phyloP scores from a whole-genome alignment of 495 filamentous ascomycete genomes.

The Aspergillus bridgeri region DNA sequence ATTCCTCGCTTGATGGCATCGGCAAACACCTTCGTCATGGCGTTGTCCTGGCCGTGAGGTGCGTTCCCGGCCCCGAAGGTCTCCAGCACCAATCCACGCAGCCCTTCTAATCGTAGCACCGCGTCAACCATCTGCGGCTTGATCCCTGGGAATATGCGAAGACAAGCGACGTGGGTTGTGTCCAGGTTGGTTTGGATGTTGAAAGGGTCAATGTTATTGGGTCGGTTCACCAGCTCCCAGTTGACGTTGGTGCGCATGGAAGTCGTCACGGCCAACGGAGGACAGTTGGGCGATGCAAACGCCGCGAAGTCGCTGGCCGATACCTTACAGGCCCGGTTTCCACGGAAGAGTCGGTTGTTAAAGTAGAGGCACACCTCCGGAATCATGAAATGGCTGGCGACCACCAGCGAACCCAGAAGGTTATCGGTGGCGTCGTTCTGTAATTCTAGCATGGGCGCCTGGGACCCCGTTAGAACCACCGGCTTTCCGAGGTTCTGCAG shows the following conservation, averaged over 20 bases:
- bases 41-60: slow-evolving; percentile 77
- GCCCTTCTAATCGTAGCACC: slow-evolving; percentile 70
- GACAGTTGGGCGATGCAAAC: slow-evolving; percentile 81
- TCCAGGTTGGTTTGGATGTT: slow-evolving; percentile 73
- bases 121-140: slow-evolving; percentile 92
- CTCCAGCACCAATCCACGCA: slow-evolving; percentile 85
- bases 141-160: slow-evolving; percentile 95
- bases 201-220: slow-evolving; percentile 70
- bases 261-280: slow-evolving; percentile 74
- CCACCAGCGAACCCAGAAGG: slow-evolving; percentile 83
- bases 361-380: slow-evolving; percentile 97
- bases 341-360: slow-evolving; percentile 87
- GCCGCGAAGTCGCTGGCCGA: slow-evolving; percentile 83
- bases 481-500: slow-evolving; percentile 87
- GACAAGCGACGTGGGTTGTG: slow-evolving; percentile 84
- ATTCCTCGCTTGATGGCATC: slow-evolving; percentile 76
- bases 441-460: slow-evolving; percentile 87
- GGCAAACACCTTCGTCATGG: slow-evolving; percentile 75
- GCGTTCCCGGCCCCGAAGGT: slow-evolving; percentile 96
- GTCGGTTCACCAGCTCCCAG: slow-evolving; percentile 77
- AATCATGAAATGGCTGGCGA: slow-evolving; percentile 94
- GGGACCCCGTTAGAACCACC: slow-evolving; percentile 85
- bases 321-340: slow-evolving; percentile 86
- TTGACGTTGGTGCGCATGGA: slow-evolving; percentile 78
- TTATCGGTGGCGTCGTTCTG: slow-evolving; percentile 98